Base-by-base conservation (phyloP, 495 filamentous ascomycete genomes). In the Aspergillus sclerotioniger region DNA sequence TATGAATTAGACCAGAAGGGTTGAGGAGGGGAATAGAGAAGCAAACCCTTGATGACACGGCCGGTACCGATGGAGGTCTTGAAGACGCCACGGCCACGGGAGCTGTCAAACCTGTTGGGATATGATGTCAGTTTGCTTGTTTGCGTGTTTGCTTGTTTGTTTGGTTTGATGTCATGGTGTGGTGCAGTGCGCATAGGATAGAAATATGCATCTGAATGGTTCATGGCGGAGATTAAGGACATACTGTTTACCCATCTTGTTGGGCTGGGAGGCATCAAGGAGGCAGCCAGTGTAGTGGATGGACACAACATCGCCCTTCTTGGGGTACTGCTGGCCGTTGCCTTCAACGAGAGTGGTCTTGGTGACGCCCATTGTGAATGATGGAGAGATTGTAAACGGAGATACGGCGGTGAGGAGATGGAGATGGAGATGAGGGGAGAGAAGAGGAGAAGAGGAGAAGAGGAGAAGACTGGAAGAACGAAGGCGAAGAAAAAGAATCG, bases 221-320 rank as follows among this genome's bases (percentile, higher is more conserved):
- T n/a, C n/a, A 19, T 8, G 25, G 51, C 3, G 51, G 31, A 8
- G 6, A 20, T 9, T 7, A 37, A 39, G 20, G 48, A 45, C 78
- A 57, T 68, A 85, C 82, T 82, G 68, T 32, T 68, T 72, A 52
- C 81, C 81, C 76, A 78, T 79, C 60, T 78, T 74, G 53, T 70
- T 65, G 1, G 70, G 33, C 67, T 82, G 74, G 54, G 59, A 69
- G 28, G 73, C 67, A 61, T 92, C 88, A 75, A 88, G 88, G 45
- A 95, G 79, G 73, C 82, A 91, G 60, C 91, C 91, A 19, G 87
- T 90, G 78, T 94, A 96, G 71, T 89, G 86, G 62, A 96, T 91
- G 62, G 81, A 82, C 64, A 95, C 87, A 15, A 67, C 77, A 68
- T 92, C 84, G 20, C 88, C 87, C 15, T 69, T 67, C 61, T 72